A percentile compares a stretch with the other conserved stretches of the same genome.
These are phyloP conservation scores for Linderina pennispora DNA, from an alignment of 192 early-diverging fungal genomes.

Conservation along the genomic window DNA sequence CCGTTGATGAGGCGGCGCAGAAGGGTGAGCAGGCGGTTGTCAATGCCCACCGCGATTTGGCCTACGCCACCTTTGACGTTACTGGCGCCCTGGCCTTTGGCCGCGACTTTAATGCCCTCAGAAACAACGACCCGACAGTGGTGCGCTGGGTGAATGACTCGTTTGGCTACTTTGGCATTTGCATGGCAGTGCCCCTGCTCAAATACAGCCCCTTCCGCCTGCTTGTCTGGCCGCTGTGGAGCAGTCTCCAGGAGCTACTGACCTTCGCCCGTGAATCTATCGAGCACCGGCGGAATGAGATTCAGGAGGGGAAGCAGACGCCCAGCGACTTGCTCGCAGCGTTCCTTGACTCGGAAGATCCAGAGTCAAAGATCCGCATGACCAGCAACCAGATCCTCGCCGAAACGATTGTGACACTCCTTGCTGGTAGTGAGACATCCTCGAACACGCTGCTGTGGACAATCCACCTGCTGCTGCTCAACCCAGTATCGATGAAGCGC, in stretches of 20 bases:
- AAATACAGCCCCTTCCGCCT: no score
- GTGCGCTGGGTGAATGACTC: neutral
- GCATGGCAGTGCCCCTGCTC: no score
- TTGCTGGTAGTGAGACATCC: conserved; percentile 24
- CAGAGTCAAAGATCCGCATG: conserved; percentile 6
- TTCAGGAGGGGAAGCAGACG: neutral
- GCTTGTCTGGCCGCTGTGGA: neutral
- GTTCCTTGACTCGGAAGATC: neutral
- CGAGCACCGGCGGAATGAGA: neutral
- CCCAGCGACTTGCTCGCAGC: conserved; percentile 12
- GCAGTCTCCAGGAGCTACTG: neutral
- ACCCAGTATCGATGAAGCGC: neutral
- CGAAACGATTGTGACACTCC: conserved; percentile 18
- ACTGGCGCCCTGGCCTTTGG: neutral
- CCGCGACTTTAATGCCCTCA: neutral
- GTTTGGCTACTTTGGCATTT: neutral
- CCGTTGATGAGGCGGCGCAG: neutral
- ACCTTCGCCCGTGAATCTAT: neutral
- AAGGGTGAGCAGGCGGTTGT: conserved; percentile 1
- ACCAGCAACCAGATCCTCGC: conserved; percentile 14
- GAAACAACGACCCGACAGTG: neutral
- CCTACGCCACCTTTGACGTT: conserved; percentile 15
- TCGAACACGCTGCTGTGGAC: conserved; percentile 35
- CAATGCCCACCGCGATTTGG: conserved; percentile 13
- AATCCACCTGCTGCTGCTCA: neutral